A percentile compares a stretch with the other conserved stretches of the same genome.
Evolutionary conservation across 441 rosid species (phyloP).

Genomic region (Populus hybrid): DNA sequence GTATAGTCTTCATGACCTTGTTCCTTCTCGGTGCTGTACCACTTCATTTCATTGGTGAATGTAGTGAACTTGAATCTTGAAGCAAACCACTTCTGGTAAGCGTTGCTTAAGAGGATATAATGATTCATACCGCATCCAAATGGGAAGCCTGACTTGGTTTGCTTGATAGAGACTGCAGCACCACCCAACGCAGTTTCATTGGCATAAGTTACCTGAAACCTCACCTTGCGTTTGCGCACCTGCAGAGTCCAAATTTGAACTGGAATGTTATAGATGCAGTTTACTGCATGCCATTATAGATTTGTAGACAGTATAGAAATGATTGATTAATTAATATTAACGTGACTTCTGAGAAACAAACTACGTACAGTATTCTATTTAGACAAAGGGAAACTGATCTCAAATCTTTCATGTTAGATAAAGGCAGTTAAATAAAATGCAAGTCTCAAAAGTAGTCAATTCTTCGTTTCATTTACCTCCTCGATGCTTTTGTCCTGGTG

Average conservation of each 20-base stretch:
- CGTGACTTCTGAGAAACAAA: neutral
- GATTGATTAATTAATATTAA: too few relatives aligned
- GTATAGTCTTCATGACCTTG: constrained; percentile 57
- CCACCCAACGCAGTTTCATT: constrained; percentile 43
- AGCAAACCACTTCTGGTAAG: constrained; percentile 57
- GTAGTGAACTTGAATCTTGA: constrained; percentile 53
- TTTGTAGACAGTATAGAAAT: neutral
- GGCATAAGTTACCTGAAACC: constrained; percentile 33
- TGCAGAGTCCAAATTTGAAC: constrained; percentile 13
- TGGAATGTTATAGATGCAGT: neutral
- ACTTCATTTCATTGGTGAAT: constrained; percentile 77
- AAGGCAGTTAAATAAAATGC: neutral
- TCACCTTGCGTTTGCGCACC: constrained; percentile 58
- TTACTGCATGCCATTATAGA: neutral
- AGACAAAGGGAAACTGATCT: neutral
- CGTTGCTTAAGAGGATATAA: constrained; percentile 42
- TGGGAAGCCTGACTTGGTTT: constrained; percentile 45
- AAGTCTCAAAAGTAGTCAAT: neutral
- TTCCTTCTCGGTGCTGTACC: constrained; percentile 58
- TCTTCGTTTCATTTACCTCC: constrained; percentile 33
- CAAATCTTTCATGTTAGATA: neutral
- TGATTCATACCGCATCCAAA: constrained; percentile 73
- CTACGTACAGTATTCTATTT: neutral
- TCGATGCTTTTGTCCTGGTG: constrained; percentile 52
- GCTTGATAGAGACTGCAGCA: constrained; percentile 43